Conservation (phyloP, 768 basidiomycete species). For the Lanmaoa rubissima region DNA sequence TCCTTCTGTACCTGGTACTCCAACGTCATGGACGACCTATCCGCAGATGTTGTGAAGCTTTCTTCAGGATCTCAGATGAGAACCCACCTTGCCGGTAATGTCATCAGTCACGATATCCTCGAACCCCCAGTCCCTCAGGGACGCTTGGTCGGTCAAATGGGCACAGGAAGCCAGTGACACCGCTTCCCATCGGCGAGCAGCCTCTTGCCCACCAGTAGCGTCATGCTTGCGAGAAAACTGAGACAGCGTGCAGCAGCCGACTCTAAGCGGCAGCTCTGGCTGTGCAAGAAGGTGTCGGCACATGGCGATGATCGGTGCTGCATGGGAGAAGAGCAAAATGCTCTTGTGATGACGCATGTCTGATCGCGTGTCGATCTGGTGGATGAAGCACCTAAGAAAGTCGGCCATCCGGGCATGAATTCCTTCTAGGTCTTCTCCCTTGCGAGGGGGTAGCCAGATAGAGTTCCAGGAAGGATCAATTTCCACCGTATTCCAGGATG, state of each 20-base stretch:
- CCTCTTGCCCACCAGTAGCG: slow-evolving; percentile 33
- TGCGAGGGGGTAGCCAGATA: slow-evolving; percentile 67
- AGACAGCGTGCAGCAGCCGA: slow-evolving; percentile 77
- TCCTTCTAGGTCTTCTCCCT: slow-evolving; percentile 64
- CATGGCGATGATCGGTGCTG: slow-evolving; percentile 70
- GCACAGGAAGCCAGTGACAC: slow-evolving; percentile 50
- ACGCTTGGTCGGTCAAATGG: slow-evolving; percentile 54
- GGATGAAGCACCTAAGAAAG: slow-evolving; percentile 51
- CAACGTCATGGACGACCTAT: slow-evolving; percentile 70
- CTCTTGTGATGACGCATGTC: slow-evolving; percentile 42
- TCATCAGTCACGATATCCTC: slow-evolving; percentile 57
- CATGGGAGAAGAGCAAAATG: slow-evolving; percentile 69
- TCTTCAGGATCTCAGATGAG: neutral
- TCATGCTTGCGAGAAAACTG: slow-evolving; percentile 43
- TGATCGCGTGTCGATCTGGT: slow-evolving; percentile 46
- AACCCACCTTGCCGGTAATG: slow-evolving; percentile 56
- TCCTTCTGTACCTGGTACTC: slow-evolving; percentile 63
- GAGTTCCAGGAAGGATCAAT: slow-evolving; percentile 66
- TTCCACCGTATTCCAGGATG: slow-evolving; percentile 55
- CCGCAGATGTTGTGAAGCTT: neutral
- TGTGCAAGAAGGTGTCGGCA: slow-evolving; percentile 57
- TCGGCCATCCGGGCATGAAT: slow-evolving; percentile 59
- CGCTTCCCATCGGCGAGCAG: slow-evolving; percentile 41
- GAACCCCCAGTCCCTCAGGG: slow-evolving; percentile 77
- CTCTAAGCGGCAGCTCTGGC: slow-evolving; percentile 49